Base-by-base conservation (phyloP, 1,284 basidiomycete species). In the Ganoderma lingzhi region DNA sequence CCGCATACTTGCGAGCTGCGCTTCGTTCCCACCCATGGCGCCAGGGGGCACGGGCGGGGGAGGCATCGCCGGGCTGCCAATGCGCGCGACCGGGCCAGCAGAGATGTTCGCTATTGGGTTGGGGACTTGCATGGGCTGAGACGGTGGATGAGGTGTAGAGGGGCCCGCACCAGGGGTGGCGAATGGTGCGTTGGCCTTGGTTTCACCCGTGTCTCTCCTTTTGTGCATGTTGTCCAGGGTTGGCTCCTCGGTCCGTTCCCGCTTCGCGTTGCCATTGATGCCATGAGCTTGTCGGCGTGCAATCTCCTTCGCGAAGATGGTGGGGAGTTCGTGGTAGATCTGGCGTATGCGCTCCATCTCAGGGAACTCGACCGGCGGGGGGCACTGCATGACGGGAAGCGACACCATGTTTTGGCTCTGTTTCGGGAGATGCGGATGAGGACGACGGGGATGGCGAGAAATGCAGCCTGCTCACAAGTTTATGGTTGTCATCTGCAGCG, bases 191-290 rank as follows among this genome's bases (percentile, higher is more conserved):
- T 67, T 70, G 0, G 66, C 74, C 72, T 88, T 90, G 51, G 80
- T 81, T 72, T 92, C 90, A 41, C 91, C 92, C 0, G 88, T 89
- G 70, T 93, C 88, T n/a, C 88, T 84, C n/a, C 92, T 85, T 78
- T 93, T 92, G 75, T 84, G 87, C 69, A 83, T 78, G 19, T 66
- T 53, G n/a, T 77, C 77, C 10, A 71, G 64, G 12, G 74, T 70
- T 0, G 78, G 69, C 19, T 89, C 88, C 28, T 91, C 89, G 9
- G 86, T 78, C 37, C 91, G 83, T 58, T 89, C 88, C 64, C 92
- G 88, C 76, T 93, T 93, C 39, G 91, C 79, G 66, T 75, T 70
- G 30, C 78, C 72, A 55, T 74, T 78, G 28, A 79, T 71, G 32
- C 76, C 63, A 37, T 63, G 42, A 48, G 82, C 80, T 64, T 87